Evolutionary conservation across 225 moss, liverwort and hornwort species (phyloP).

Genomic region (Marchantia polymorpha): DNA sequence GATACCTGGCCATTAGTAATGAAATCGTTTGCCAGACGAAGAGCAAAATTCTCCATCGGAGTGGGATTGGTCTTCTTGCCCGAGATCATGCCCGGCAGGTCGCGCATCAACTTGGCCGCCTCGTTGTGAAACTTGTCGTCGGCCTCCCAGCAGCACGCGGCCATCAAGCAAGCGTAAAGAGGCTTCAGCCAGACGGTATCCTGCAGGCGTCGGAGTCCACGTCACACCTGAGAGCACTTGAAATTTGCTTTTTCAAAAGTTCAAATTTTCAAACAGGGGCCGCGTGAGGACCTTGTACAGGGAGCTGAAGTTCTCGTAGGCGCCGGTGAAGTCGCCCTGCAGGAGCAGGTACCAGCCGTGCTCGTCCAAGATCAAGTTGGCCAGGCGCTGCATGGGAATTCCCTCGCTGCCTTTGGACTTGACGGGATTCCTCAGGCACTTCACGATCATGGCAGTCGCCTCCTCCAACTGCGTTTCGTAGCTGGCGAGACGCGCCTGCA

Average conservation of each 20-base stretch:
- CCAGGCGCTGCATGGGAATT: slow-evolving; percentile 40
- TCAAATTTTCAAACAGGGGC: neutral
- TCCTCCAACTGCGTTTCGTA: slow-evolving; percentile 54
- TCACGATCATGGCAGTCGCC: slow-evolving; percentile 44
- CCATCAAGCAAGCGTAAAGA: slow-evolving; percentile 63
- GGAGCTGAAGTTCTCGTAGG: slow-evolving; percentile 58
- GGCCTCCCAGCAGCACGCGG: slow-evolving; percentile 83
- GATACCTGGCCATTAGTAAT: slow-evolving; percentile 56
- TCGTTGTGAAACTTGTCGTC: slow-evolving; percentile 62
- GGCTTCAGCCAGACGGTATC: slow-evolving; percentile 73
- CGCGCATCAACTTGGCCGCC: slow-evolving; percentile 55
- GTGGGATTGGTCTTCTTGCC: slow-evolving; percentile 57
- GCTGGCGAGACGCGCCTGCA: slow-evolving; percentile 58
- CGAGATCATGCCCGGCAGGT: slow-evolving; percentile 58
- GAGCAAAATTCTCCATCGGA: slow-evolving; percentile 70
- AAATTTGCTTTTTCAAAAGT: neutral
- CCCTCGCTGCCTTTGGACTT: slow-evolving; percentile 1
- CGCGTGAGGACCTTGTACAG: slow-evolving; percentile 53
- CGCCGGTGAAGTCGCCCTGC: slow-evolving; percentile 67
- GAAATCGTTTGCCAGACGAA: slow-evolving; percentile 59
- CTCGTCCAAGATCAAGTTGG: slow-evolving; percentile 62
- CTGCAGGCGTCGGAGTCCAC: slow-evolving; percentile 34
- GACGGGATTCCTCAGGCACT: slow-evolving; percentile 25
- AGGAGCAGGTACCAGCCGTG: slow-evolving; percentile 77
- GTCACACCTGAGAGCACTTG: neutral